These are phyloP conservation scores for Sporothrix variecibatus DNA, from an alignment of 2,329 filamentous ascomycete species.

Conservation along the genomic window DNA sequence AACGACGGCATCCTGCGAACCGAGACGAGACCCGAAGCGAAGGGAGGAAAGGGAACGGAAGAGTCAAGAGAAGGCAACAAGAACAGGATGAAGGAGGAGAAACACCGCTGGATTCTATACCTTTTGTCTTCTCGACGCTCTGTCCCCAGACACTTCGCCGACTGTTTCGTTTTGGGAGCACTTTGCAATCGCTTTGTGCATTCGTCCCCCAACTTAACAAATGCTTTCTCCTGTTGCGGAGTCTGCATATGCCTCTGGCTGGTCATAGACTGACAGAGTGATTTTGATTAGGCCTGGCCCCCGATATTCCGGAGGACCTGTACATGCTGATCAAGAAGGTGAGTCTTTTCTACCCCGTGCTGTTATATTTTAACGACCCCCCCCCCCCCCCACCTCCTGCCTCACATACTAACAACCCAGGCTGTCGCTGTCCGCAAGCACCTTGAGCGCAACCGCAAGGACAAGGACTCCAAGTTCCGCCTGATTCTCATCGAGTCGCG, in stretches of 20 bases:
- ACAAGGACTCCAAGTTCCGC: constrained; percentile 99
- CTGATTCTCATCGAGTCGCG: constrained; percentile 99
- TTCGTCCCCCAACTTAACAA: neutral
- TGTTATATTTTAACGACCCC: neutral
- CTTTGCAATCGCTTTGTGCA: constrained; percentile 7
- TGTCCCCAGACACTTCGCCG: neutral
- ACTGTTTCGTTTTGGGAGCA: neutral
- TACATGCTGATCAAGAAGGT: constrained; percentile 99
- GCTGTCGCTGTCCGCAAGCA: constrained; percentile 99
- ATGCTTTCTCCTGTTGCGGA: neutral
- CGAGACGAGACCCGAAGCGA: neutral
- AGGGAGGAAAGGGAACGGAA: neutral
- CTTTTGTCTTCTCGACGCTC: neutral
- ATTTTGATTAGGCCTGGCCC: constrained; percentile 86
- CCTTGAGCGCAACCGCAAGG: constrained; percentile 99
- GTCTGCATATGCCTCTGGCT: constrained; percentile 71
- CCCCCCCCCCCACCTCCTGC: neutral
- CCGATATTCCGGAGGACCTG: constrained; percentile 98
- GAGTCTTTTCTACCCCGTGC: constrained; percentile 32
- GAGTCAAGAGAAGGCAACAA: neutral
- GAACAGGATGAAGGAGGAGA: neutral
- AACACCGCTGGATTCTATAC: neutral
- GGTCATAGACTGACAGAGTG: constrained; percentile 92
- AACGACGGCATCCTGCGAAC: neutral
- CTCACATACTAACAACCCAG: constrained; percentile 46